A percentile compares a stretch with the other conserved stretches of the same genome.
phyloP scores from a whole-genome alignment of 179 eudicot genomes.

The Silene coronaria region DNA sequence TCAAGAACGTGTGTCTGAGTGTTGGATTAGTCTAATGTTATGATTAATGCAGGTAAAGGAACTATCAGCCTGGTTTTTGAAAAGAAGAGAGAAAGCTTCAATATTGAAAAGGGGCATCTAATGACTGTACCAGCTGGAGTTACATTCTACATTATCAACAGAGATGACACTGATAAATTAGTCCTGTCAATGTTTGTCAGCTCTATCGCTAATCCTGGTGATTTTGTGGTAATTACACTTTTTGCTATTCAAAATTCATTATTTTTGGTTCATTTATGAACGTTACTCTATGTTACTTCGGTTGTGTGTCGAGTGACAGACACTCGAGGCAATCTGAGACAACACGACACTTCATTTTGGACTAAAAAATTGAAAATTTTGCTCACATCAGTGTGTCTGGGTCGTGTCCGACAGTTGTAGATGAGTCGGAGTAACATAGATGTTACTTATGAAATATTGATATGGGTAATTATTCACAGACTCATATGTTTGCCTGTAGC shows the following conservation, averaged over 20 bases:
- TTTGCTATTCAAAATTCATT: background rate
- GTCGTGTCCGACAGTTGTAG: too few species aligned
- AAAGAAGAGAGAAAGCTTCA: constrained; percentile 3
- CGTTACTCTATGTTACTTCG: too few species aligned
- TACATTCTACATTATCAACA: constrained; percentile 13
- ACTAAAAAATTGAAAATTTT: too few species aligned
- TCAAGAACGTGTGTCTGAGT: background rate
- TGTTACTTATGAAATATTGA: background rate
- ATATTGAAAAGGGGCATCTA: constrained; percentile 17
- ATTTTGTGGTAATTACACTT: constrained; percentile 1
- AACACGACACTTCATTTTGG: too few species aligned
- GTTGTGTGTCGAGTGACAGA: too few species aligned
- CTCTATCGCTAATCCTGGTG: constrained; percentile 7
- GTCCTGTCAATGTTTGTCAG: constrained; percentile 11
- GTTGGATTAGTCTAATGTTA: background rate
- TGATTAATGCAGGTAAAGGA: constrained; percentile 9
- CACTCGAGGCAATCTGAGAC: too few species aligned
- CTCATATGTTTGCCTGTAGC: background rate
- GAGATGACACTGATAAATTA: background rate
- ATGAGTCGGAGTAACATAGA: background rate
- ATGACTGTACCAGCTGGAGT: constrained; percentile 14
- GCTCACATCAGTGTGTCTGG: too few species aligned
- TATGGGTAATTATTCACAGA: background rate
- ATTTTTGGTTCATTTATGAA: background rate
- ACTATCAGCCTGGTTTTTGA: background rate